Evolutionary conservation across 805 yeast genomes (phyloP), one percentile per base, ranked within the genome.

Genomic region (Teunomyces tritomae): DNA sequence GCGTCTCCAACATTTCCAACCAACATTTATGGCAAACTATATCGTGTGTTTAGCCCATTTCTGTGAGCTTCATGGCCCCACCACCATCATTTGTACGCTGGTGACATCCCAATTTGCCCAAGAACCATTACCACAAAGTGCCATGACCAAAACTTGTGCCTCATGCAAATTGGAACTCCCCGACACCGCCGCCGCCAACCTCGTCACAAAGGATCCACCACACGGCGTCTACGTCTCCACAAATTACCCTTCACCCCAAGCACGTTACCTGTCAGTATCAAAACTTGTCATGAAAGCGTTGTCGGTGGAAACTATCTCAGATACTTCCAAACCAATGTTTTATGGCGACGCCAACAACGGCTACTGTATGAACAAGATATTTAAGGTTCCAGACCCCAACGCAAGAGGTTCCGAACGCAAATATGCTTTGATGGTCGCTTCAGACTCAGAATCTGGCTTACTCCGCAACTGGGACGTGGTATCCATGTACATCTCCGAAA

Each of bases 11-110:
- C 24, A 5, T 5, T 20, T 20, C 24, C 5, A 5, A 20, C 24
- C 24, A 20, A 20, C 24, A 20, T 11, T 9, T 9, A 66, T 68
- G 71, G 57, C 61, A 28, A 67, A 74, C 35, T 79, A 68, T 58
- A 76, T 77, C 8, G 64, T 82, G 8, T 72, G 86, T 16, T 61
- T 86, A 42, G 84, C 89, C 0, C 92, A 86, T 59, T 86, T 86
- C 62, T 86, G 92, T 62, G 92, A 86, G 63, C 76, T 81, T 17
- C 91, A 86, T 59, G 92, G 92, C 0, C 91, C 92, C 0, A 71
- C 83, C 9, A 77, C 82, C 35, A 70, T 86, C 1, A 64, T 83
- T 59, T 84, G 87, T 52, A 83, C 90, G 0, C 88, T 83, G 54
- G 54, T 61, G 24, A 57, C 63, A 2, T 46, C 61, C 1, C 50